These are phyloP conservation scores for Medicago arabica DNA, from an alignment of 306 rosid species.

Conservation along the genomic window DNA sequence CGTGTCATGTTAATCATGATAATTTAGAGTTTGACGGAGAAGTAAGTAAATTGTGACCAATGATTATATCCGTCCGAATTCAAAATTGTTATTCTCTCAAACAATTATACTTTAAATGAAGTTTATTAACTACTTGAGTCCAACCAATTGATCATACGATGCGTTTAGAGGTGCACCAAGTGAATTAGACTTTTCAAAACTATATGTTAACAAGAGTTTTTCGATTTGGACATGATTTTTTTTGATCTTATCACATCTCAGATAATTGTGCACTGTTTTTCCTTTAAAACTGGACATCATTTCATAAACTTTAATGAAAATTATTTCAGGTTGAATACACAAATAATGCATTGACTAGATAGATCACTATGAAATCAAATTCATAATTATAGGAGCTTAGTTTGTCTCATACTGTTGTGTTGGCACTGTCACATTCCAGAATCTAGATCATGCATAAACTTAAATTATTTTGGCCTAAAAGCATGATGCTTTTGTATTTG, in stretches of 20 bases:
- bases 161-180: constrained; percentile 16
- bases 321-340: constrained; percentile 30
- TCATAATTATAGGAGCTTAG: constrained; percentile 19
- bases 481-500: constrained; percentile 31
- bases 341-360: constrained; percentile 40
- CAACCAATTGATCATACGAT: too few relatives aligned
- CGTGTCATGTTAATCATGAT: too few relatives aligned
- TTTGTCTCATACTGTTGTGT: constrained; percentile 41
- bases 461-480: constrained; percentile 39
- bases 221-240: constrained; percentile 30
- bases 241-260: constrained; percentile 33
- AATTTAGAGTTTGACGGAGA: too few relatives aligned
- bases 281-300: background rate
- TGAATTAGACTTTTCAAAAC: constrained; percentile 49
- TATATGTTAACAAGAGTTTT: background rate
- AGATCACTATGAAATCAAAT: constrained; percentile 34
- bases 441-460: constrained; percentile 29
- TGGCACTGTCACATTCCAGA: constrained; percentile 37
- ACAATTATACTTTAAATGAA: too few relatives aligned
- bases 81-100: too few relatives aligned
- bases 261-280: constrained; percentile 19
- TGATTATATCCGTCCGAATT: too few relatives aligned
- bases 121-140: too few relatives aligned
- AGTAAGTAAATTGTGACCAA: too few relatives aligned
- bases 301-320: constrained; percentile 16